Conservation (phyloP, 225 moss, liverwort and hornwort species). For the Sphagnum tenellum region DNA sequence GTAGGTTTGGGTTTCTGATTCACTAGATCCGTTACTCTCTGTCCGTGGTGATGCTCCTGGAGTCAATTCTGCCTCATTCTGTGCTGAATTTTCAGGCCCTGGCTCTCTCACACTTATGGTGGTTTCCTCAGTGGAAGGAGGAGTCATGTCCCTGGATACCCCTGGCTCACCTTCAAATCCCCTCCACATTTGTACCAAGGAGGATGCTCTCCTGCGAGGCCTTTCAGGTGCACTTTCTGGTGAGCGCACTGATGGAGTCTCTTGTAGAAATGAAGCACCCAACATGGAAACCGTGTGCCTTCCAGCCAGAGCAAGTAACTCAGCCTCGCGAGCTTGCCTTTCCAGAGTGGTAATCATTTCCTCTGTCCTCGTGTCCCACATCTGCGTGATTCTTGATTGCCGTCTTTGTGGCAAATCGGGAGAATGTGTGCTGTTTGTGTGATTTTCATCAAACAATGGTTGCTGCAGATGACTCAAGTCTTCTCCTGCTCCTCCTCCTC, state of each 20-base stretch:
- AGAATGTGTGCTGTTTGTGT: slow-evolving; percentile 8
- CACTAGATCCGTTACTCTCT: slow-evolving; percentile 17
- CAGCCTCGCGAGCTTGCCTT: slow-evolving; percentile 71
- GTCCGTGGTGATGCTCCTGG: slow-evolving; percentile 7
- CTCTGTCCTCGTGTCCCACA: slow-evolving; percentile 67
- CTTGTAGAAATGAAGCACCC: slow-evolving; percentile 70
- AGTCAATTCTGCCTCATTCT: slow-evolving; percentile 7
- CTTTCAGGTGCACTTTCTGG: slow-evolving; percentile 44
- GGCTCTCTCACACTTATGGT: background rate
- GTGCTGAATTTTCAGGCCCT: slow-evolving; percentile 5
- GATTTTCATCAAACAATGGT: slow-evolving; percentile 14
- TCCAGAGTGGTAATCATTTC: slow-evolving; percentile 58
- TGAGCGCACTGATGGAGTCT: slow-evolving; percentile 35
- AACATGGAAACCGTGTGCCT: slow-evolving; percentile 69
- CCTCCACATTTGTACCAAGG: slow-evolving; percentile 65
- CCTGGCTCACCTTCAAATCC: slow-evolving; percentile 53
- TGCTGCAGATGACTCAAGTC: slow-evolving; percentile 19
- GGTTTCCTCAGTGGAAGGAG: slow-evolving; percentile 4
- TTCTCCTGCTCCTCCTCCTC: slow-evolving; percentile 14
- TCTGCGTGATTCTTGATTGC: slow-evolving; percentile 40
- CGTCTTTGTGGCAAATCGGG: slow-evolving; percentile 19
- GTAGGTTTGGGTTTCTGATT: too few species aligned
- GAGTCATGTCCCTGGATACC: slow-evolving; percentile 14
- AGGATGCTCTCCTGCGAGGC: slow-evolving; percentile 48
- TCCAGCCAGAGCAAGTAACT: slow-evolving; percentile 63